These are phyloP conservation scores for Macrotyloma uniflorum DNA, from an alignment of 306 rosid species.

Conservation along the genomic window DNA sequence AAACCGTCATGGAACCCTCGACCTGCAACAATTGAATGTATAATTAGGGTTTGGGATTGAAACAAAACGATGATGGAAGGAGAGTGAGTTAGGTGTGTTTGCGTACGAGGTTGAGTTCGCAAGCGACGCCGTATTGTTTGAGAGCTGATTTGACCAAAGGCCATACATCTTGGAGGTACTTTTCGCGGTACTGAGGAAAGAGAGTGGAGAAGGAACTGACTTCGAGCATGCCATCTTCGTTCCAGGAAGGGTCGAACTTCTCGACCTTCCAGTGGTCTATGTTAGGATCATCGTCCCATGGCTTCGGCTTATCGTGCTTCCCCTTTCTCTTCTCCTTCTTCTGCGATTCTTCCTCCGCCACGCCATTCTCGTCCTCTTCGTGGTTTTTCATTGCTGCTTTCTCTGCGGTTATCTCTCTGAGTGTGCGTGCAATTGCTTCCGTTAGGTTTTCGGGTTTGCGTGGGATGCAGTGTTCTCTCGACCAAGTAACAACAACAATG, in stretches of 20 bases:
- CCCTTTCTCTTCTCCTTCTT: constrained; percentile 61
- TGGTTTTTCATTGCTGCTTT: neutral
- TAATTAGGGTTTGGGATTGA: neutral
- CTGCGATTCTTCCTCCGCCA: neutral
- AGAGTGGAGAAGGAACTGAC: constrained; percentile 89
- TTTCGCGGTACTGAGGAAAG: constrained; percentile 81
- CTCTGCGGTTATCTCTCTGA: neutral
- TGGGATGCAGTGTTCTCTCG: neutral
- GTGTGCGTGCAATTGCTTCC: neutral
- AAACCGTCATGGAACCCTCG: constrained; percentile 92
- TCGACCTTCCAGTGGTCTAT: constrained; percentile 83
- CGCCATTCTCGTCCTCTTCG: neutral
- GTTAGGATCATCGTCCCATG: constrained; percentile 97
- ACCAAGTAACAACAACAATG: too few relatives aligned
- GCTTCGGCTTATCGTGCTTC: constrained; percentile 93
- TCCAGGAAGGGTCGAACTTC: constrained; percentile 88
- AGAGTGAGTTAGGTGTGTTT: neutral
- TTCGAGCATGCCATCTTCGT: constrained; percentile 85
- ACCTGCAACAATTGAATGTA: constrained; percentile 36
- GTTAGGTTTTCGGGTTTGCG: neutral
- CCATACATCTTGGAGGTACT: constrained; percentile 81
- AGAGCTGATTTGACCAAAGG: constrained; percentile 67
- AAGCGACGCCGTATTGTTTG: constrained; percentile 57
- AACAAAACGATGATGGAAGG: too few relatives aligned
- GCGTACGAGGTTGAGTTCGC: constrained; percentile 73